Evolutionary conservation across 495 filamentous ascomycete genomes (phyloP), one percentile per base, ranked within the genome.

Genomic region (Penicillium malachiteum): DNA sequence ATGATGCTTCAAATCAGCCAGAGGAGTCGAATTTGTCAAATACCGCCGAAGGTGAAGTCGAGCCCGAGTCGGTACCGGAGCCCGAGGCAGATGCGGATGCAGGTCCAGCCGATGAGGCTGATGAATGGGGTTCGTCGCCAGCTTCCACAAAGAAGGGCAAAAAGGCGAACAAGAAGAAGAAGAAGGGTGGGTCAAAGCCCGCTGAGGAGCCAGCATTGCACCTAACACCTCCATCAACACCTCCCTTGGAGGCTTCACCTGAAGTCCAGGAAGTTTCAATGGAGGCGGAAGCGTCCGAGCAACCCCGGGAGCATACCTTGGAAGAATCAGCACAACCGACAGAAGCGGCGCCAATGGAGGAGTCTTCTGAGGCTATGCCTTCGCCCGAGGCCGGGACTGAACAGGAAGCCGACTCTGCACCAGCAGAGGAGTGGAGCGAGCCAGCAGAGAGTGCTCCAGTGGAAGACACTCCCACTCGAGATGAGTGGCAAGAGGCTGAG

Each of bases 191-290:
- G 44, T 44, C 21, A 13, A 26, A 18, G 6, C 35, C 51, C 8
- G 14, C 53, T 14, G 65, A 67, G 17, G 62, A 71, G 26, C 41
- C 55, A 18, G 45, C 60, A 7, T 54, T 66, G 18, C 71, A 64
- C 44, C 45, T 75, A 49, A 78, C 75, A 3, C 75, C 75, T 1
- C 75, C 75, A 32, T 68, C 64, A 17, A 78, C 75, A 18, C 75
- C 75, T 40, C 71, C 64, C 14, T 44, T 48, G 32, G 54, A 52
- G 14, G 47, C 56, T 12, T 16, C 52, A 17, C 11, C 53, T 17
- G 52, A 59, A 41, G 47, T 47, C 1, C n/a, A 48, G 46, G 59
- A 50, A 11, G 52, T 56, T 14, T 48, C 51, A 46, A 39, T 26
- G 5, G 38, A 51, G 11, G 26, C 51, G n/a, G 14, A 31, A 42